A percentile compares a stretch with the other conserved stretches of the same genome.
phyloP scores from a whole-genome alignment of 1,139 yeast genomes.

The Schwanniomyces etchellsii region DNA sequence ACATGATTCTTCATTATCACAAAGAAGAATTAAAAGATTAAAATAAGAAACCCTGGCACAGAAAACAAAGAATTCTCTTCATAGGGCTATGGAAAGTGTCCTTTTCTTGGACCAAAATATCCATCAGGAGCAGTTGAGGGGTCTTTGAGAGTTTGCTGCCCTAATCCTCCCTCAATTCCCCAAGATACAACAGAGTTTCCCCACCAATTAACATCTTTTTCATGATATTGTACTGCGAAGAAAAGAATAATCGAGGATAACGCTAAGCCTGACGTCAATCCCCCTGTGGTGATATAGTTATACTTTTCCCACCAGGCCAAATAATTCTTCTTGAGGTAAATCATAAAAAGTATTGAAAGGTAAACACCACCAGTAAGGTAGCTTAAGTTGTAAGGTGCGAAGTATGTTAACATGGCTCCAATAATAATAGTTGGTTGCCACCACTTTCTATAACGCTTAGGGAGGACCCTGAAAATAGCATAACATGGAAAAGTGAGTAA shows the following conservation, averaged over 20 bases:
- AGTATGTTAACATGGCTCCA: slow-evolving; percentile 34
- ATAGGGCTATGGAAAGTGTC: too few species aligned
- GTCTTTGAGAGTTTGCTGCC: slow-evolving; percentile 6
- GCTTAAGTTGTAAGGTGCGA: slow-evolving; percentile 49
- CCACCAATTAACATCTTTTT: slow-evolving; percentile 47
- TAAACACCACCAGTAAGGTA: slow-evolving; percentile 42
- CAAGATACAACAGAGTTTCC: slow-evolving; percentile 42
- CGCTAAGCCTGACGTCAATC: slow-evolving; percentile 50
- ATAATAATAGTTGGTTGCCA: slow-evolving; percentile 41
- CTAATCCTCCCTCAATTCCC: slow-evolving; percentile 39
- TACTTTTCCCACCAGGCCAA: slow-evolving; percentile 56
- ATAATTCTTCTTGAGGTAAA: slow-evolving; percentile 37
- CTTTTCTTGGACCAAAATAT: slow-evolving; percentile 41
- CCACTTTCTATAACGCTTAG: slow-evolving; percentile 23
- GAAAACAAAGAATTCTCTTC: too few species aligned
- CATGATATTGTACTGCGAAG: slow-evolving; percentile 48
- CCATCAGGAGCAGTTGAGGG: slow-evolving; percentile 28
- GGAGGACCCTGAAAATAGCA: slow-evolving; percentile 36
- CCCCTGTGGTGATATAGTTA: slow-evolving; percentile 48
- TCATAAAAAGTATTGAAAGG: slow-evolving; percentile 40
- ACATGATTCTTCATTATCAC: too few species aligned
- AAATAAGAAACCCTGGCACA: too few species aligned
- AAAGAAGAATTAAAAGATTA: too few species aligned
- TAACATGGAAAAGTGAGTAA: slow-evolving; percentile 37
- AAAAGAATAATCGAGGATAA: slow-evolving; percentile 47